These are phyloP conservation scores for Ceratocystis destructans DNA, from an alignment of 2,329 filamentous ascomycete species.

Conservation along the genomic window DNA sequence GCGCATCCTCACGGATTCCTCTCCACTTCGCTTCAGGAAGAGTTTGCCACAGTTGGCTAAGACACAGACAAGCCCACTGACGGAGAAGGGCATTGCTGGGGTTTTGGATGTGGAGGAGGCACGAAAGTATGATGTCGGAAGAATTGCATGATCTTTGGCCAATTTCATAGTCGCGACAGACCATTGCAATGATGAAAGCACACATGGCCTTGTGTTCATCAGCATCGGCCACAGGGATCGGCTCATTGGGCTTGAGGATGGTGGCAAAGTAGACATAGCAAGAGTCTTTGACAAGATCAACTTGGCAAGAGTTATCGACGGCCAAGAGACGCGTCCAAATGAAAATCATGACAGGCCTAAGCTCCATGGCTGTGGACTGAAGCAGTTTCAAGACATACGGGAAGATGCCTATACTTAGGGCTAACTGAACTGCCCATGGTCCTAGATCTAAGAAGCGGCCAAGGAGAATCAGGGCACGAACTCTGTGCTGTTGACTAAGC, in stretches of 20 bases:
- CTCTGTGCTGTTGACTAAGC: conserved; percentile 84
- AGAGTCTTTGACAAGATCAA: conserved; percentile 88
- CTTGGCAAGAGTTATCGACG: conserved; percentile 86
- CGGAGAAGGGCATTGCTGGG: conserved; percentile 75
- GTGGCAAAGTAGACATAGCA: conserved; percentile 94
- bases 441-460: conserved; percentile 90
- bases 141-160: conserved; percentile 86
- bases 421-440: conserved; percentile 96
- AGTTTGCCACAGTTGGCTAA: conserved; percentile 88
- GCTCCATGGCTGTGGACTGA: conserved; percentile 83
- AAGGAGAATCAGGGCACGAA: conserved; percentile 78
- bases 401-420: conserved; percentile 94
- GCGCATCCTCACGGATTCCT: conserved; percentile 79
- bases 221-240: conserved; percentile 71
- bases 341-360: conserved; percentile 98
- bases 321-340: conserved; percentile 96
- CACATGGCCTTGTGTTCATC: conserved; percentile 98
- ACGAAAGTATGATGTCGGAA: conserved; percentile 79
- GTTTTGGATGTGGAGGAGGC: conserved; percentile 69
- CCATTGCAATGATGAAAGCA: conserved; percentile 91
- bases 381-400: conserved; percentile 95
- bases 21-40: conserved; percentile 90
- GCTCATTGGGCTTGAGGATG: conserved; percentile 73
- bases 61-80: conserved; percentile 90
- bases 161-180: conserved; percentile 87